These are phyloP conservation scores for Colletotrichum cordylinicola DNA, from an alignment of 2,329 filamentous ascomycete species.

Conservation along the genomic window DNA sequence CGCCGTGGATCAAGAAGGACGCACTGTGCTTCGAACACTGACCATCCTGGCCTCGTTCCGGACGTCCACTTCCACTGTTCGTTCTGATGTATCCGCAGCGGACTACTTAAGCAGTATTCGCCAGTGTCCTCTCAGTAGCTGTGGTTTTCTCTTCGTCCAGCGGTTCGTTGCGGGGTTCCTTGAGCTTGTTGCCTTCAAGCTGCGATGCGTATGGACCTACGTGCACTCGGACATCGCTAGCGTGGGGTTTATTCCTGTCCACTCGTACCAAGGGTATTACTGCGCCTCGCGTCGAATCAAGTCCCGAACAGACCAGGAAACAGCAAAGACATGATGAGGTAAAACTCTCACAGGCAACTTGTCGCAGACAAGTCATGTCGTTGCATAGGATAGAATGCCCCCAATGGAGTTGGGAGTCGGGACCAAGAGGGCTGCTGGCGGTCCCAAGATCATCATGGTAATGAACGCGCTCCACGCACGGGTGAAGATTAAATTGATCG, in stretches of 20 bases:
- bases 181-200: constrained; percentile 2
- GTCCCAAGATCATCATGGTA: background rate
- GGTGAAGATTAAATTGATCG: background rate
- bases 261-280: background rate
- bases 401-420: background rate
- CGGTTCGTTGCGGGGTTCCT: background rate
- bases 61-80: background rate
- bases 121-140: background rate
- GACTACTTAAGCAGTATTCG: background rate
- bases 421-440: background rate
- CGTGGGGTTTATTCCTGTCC: background rate
- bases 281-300: background rate
- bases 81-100: background rate
- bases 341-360: no score
- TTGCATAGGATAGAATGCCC: background rate
- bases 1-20: background rate
- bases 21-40: background rate
- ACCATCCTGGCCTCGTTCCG: background rate
- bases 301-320: background rate
- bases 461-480: background rate
- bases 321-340: background rate
- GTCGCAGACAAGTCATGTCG: background rate
- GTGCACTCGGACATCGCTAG: background rate
- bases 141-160: background rate
- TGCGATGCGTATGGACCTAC: background rate